A percentile compares a stretch with the other conserved stretches of the same genome.
phyloP scores from a whole-genome alignment of 2,329 filamentous ascomycete genomes.

The Ustulina deusta region DNA sequence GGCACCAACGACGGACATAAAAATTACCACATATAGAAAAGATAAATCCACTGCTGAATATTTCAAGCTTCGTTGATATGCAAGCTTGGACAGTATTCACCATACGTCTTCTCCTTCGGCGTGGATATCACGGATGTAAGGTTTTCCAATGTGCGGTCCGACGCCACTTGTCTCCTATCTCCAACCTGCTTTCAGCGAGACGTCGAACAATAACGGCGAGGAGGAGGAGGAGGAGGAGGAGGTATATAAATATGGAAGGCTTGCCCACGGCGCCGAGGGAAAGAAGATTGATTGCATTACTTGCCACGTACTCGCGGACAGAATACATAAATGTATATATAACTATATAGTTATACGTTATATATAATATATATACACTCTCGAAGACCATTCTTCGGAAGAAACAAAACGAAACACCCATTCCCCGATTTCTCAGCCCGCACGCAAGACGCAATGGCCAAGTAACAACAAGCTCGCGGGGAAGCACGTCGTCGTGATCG shows the following conservation, averaged over 20 bases:
- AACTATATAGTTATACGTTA: too few relatives aligned
- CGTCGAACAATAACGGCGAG: neutral
- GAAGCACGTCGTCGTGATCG: slow-evolving; percentile 50
- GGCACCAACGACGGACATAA: neutral
- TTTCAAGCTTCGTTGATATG: neutral
- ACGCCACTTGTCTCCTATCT: slow-evolving; percentile 1
- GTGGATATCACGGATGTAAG: neutral
- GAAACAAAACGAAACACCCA: too few relatives aligned
- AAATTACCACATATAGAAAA: neutral
- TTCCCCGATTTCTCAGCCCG: neutral
- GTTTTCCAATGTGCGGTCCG: neutral
- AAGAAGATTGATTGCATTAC: too few relatives aligned
- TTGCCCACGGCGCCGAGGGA: neutral
- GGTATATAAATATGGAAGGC: neutral
- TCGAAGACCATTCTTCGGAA: neutral
- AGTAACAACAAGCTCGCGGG: slow-evolving; percentile 50
- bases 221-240: neutral
- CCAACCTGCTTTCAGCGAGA: neutral
- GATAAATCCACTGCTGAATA: neutral
- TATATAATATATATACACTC: neutral
- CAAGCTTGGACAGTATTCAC: neutral
- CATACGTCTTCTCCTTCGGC: neutral
- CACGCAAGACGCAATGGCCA: slow-evolving; percentile 49
- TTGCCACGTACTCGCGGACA: neutral
- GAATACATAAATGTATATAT: too few relatives aligned